Evolutionary conservation across 352 stramenopile genomes (phyloP).

Genomic region (Phytophthora colocasiae): DNA sequence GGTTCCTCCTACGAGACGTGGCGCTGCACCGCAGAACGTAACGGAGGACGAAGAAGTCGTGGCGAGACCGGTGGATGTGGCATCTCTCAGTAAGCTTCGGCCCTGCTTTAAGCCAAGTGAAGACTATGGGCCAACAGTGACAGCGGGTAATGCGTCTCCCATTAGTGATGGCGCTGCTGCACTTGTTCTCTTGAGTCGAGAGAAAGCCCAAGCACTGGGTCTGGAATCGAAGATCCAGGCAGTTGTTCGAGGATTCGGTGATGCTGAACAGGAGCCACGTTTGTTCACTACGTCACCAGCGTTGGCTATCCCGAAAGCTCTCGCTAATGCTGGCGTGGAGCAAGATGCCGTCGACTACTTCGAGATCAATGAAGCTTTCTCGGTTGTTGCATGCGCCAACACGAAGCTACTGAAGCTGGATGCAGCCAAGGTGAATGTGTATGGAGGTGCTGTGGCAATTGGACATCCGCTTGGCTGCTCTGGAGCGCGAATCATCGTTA

Average conservation of each 20-base stretch:
- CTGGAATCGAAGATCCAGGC: slow-evolving; percentile 65
- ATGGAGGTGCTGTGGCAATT: slow-evolving; percentile 87
- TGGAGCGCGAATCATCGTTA: slow-evolving; percentile 92
- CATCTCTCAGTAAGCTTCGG: slow-evolving; percentile 87
- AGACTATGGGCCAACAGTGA: slow-evolving; percentile 91
- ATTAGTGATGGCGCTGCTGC: slow-evolving; percentile 97
- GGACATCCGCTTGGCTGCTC: slow-evolving; percentile 76
- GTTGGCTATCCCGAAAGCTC: slow-evolving; percentile 91
- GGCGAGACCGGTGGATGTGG: slow-evolving; percentile 72
- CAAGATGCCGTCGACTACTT: slow-evolving; percentile 93
- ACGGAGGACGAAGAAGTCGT: slow-evolving; percentile 92
- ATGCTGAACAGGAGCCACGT: slow-evolving; percentile 83
- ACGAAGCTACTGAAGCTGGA: slow-evolving; percentile 91
- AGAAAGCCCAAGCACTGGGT: slow-evolving; percentile 68
- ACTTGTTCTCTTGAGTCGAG: slow-evolving; percentile 93
- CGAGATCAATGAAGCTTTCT: slow-evolving; percentile 99
- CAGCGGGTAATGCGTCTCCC: slow-evolving; percentile 94
- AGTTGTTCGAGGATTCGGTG: slow-evolving; percentile 70
- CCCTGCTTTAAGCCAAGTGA: slow-evolving; percentile 88
- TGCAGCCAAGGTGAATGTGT: slow-evolving; percentile 92
- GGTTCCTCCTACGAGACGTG: slow-evolving; percentile 56
- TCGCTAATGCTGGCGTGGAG: slow-evolving; percentile 75
- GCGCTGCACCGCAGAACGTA: slow-evolving; percentile 31
- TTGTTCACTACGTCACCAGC: slow-evolving; percentile 95
- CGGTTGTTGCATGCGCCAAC: slow-evolving; percentile 95